Evolutionary conservation across 2,329 filamentous ascomycete species (phyloP), one percentile per base, ranked within the genome.

Genomic region (Colletotrichum higginsianum): DNA sequence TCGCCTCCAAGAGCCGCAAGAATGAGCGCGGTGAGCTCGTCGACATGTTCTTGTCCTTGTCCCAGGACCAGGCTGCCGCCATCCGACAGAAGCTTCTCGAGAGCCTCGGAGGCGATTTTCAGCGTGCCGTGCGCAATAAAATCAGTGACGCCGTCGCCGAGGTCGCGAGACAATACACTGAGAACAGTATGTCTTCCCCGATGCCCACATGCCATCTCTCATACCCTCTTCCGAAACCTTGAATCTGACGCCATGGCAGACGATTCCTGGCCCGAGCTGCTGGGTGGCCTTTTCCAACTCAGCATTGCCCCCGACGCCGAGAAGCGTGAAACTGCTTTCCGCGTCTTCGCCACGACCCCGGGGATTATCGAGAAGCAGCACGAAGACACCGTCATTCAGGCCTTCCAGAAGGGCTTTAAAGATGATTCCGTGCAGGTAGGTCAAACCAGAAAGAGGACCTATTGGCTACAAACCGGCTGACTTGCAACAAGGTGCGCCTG

Each of bases 131-230:
- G 57, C 89, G 96, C 78, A 96, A 98, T 85, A 99, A 99, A 84
- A 93, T 98, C 80, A 96, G 95, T 77, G 96, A 99, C 83, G 95
- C 96, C n/a, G 93, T 98, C 73, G 96, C 96, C 30, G 96, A 99
- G 83, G 88, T 99, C 72, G 96, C 96, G 55, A 91, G 96, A 78
- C 95, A 99, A 84, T 98, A 98, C 83, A 93, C 94, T 55, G 96
- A 98, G 78, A 94, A 93, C 78, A 92, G 94, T 97, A 87, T 81
- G 91, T 85, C 67, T 38, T 8, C 35, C 46, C 57, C 55, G 46
- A 21, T 78, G 50, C 64, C 49, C 23, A 46, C 35, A 42, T 49
- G 16, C 13, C 21, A n/a, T 42, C 35, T 13, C 42, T 13, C 42
- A 49, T 21, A 35, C 30, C 30, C 38, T 26, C 30, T 30, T 18